Conservation (phyloP, 2,329 filamentous ascomycete species). For the Penicillium sp. region DNA sequence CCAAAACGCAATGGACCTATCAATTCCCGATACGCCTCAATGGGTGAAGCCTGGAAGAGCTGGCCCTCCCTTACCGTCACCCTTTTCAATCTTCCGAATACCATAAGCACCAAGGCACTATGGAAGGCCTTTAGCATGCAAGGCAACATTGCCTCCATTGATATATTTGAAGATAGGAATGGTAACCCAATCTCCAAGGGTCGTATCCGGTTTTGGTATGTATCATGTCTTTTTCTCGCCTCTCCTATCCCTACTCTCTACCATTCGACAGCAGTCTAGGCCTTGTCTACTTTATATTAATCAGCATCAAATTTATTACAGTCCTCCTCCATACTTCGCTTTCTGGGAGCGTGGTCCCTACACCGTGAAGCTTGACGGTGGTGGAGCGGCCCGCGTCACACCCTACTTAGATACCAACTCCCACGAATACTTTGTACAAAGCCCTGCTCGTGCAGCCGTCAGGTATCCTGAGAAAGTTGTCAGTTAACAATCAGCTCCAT, state of each 20-base stretch:
- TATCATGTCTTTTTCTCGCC: background rate
- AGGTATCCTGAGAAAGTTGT: constrained; percentile 37
- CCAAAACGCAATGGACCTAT: background rate
- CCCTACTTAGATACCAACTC: constrained; percentile 13
- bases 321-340: constrained; percentile 49
- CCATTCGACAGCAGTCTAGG: background rate
- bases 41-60: constrained; percentile 30
- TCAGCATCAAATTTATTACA: constrained; percentile 9
- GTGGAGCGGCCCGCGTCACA: background rate
- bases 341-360: constrained; percentile 48
- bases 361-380: constrained; percentile 27
- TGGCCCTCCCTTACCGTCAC: constrained; percentile 40
- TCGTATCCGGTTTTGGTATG: constrained; percentile 52
- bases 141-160: constrained; percentile 54
- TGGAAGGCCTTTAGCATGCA: constrained; percentile 51
- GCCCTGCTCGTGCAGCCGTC: constrained; percentile 32
- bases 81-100: constrained; percentile 33
- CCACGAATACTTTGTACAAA: constrained; percentile 25
- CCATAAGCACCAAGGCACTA: constrained; percentile 40
- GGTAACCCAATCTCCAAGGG: constrained; percentile 43
- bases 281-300: background rate
- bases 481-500: constrained; percentile 12
- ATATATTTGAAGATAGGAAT: constrained; percentile 48
- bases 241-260: background rate
- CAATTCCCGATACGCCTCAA: background rate